Evolutionary conservation across 2,329 filamentous ascomycete species (phyloP), one percentile per base, ranked within the genome.

Genomic region (Ilyonectria mors-panacis): DNA sequence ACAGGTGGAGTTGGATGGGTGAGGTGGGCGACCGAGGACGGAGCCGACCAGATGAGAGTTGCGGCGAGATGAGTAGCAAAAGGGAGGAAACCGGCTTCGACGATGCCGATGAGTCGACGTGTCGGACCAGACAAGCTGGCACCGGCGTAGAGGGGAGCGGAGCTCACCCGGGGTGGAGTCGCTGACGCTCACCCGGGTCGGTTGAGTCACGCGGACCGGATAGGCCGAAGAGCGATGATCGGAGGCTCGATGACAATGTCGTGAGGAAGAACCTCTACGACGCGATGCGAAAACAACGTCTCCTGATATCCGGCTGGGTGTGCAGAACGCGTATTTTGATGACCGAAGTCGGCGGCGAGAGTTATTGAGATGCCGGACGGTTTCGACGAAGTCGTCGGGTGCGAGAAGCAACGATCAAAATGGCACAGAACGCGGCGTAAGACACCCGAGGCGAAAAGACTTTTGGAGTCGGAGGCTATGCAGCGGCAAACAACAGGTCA

Each of bases 111-210:
- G 68, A 70, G 67, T 67, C 74, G 74, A 76, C 75, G 63, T 72
- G 74, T 73, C 72, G 71, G 73, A 75, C 74, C 74, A 73, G 75
- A 70, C 70, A 70, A 71, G 60, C 69, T 75, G 74, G 68, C 68
- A 76, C 73, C 74, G 69, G 74, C 60, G 45, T 62, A 59, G 71
- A 75, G 73, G 75, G 72, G 74, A 78, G 77, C 75, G 70, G 53
- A 76, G 78, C 77, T 78, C 76, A 66, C 74, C 71, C 77, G 69
- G 68, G 53, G 57, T 54, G 65, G 64, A 70, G 59, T 73, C 70
- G 70, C 66, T 66, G 59, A 71, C 69, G 63, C 64, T 73, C 76
- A 70, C 61, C 65, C 63, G 69, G 58, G 65, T 53, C 59, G 42
- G 67, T 75, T 72, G 68, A 73, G 73, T 75, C 74, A 72, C 72